Evolutionary conservation across 192 early-diverging fungal genomes (phyloP).

Genomic region (Paraglomus brasilianum): DNA sequence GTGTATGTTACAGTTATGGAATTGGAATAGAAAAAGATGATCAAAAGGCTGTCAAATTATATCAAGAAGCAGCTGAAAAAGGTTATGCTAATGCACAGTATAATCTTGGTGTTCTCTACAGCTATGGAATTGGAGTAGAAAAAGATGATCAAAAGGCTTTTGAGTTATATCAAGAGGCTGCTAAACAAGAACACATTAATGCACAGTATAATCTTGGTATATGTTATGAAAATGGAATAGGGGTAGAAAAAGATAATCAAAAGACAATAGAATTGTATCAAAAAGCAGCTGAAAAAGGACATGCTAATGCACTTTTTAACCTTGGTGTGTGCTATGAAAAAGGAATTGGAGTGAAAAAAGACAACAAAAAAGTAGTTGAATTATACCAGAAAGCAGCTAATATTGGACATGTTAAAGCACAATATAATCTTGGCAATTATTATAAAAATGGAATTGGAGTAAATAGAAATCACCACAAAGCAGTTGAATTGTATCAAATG

Average conservation of each 20-base stretch:
- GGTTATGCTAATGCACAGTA: constrained; percentile 84
- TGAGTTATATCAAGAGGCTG: constrained; percentile 57
- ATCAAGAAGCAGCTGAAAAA: constrained; percentile 64
- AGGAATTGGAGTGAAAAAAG: constrained; percentile 64
- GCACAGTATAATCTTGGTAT: constrained; percentile 58
- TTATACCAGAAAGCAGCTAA: constrained; percentile 56
- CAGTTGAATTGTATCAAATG: constrained; percentile 59
- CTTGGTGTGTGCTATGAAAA: constrained; percentile 75
- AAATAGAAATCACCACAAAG: constrained; percentile 47
- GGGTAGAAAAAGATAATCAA: constrained; percentile 48
- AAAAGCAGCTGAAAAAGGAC: constrained; percentile 65
- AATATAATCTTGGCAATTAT: constrained; percentile 81
- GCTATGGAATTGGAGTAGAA: constrained; percentile 70
- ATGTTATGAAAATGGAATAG: constrained; percentile 52
- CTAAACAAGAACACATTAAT: constrained; percentile 55
- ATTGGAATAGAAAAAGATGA: constrained; percentile 58
- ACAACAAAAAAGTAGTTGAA: constrained; percentile 51
- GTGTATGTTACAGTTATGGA: constrained; percentile 80
- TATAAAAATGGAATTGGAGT: constrained; percentile 63
- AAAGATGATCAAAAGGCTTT: constrained; percentile 50
- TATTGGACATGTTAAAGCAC: constrained; percentile 56
- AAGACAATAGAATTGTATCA: constrained; percentile 66
- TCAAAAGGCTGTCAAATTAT: constrained; percentile 61
- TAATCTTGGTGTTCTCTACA: constrained; percentile 76
- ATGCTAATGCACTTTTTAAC: constrained; percentile 84